Evolutionary conservation across 257 asterid species (phyloP), one percentile per base, ranked within the genome.

Genomic region (Capsicum baccatum): DNA sequence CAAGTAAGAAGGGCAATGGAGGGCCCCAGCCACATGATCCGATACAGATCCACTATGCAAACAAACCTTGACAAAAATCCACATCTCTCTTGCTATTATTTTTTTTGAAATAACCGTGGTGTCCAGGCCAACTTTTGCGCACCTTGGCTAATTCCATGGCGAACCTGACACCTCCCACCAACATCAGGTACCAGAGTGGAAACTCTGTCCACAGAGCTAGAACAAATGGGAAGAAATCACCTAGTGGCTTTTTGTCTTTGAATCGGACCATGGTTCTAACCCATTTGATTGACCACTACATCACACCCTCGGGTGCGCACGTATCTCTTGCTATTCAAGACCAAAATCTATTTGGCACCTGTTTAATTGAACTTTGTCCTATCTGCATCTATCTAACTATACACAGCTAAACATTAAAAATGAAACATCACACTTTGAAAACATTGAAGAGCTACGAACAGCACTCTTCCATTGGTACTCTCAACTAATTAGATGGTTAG

Each of bases 381-480:
- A 47, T 71, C 79, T 71, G 39, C 79, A n/a, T 71, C 79, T 10
- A n/a, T 71, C 79, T 17, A 6, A 71, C 17, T n/a, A n/a, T 71
- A 71, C 79, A 47, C 37, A 47, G 17, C 10, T 71, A n/a, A n/a
- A 47, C 11, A 47, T n/a, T 47, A 47, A 3, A 47, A 47, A 44
- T 71, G 58, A 47, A n/a, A 10, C 26, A 71, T 19, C 79, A 47
- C 79, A 71, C 11, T 71, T 47, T 3, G 16, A 47, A 4, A 42
- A 8, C 55, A 39, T 69, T 16, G 9, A 69, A 71, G 79, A n/a
- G 14, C 79, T 47, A 71, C 0, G 58, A 71, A 71, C 39, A 71
- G 79, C 16, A 44, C 37, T 44, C 13, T 44, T 70, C 14, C 79
- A 4, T 11, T 44, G 16, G 35, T 10, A 71, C 79, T 44, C 57